Evolutionary conservation across 225 moss, liverwort and hornwort species (phyloP).

Genomic region (Climacium dendroides): DNA sequence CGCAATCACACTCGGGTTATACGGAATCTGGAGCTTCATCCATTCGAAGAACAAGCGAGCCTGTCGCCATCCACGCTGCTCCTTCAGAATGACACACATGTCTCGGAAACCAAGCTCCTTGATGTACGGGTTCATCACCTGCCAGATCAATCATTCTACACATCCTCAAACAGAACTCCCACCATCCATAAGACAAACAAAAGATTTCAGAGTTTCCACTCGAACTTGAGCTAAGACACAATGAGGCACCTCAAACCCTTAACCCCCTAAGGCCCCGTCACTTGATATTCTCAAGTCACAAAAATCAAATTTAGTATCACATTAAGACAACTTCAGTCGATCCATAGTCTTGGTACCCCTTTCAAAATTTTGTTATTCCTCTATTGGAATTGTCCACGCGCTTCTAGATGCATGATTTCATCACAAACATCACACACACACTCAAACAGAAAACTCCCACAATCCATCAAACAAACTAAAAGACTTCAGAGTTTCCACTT

Average conservation of each 20-base stretch:
- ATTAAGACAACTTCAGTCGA: background rate
- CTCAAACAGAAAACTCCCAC: background rate
- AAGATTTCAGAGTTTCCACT: background rate
- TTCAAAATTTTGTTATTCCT: background rate
- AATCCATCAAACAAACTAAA: background rate
- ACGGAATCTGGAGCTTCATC: constrained; percentile 97
- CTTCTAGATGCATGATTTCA: constrained; percentile 55
- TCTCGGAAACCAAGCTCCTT: constrained; percentile 80
- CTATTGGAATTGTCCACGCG: background rate
- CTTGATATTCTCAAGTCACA: background rate
- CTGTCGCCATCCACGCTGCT: constrained; percentile 82
- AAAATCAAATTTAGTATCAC: background rate
- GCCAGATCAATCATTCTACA: background rate
- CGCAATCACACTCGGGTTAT: constrained; percentile 70
- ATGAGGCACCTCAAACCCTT: background rate
- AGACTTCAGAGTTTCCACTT: background rate
- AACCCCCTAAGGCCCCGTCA: background rate
- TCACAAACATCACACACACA: background rate
- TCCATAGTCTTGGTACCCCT: background rate
- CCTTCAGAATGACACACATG: constrained; percentile 82
- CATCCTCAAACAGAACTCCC: background rate
- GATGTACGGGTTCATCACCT: constrained; percentile 70
- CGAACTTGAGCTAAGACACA: background rate
- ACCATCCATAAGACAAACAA: background rate
- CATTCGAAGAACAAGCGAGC: constrained; percentile 74